Conservation (phyloP, 2,329 filamentous ascomycete genomes). For the Xylariales sp. region DNA sequence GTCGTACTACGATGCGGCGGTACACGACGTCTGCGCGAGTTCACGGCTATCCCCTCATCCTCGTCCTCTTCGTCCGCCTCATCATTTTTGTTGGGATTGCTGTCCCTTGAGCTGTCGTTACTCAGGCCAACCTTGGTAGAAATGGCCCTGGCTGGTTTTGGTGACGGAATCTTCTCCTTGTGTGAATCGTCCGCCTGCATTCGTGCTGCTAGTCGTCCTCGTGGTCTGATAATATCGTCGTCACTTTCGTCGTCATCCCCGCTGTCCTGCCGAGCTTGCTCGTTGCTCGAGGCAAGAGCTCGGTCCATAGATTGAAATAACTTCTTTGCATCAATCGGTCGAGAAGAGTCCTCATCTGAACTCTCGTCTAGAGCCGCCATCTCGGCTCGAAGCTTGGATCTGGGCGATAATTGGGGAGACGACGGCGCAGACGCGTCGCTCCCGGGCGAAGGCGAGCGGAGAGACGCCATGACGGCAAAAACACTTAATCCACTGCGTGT, state of each 20-base stretch:
- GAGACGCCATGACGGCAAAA: conserved; percentile 43
- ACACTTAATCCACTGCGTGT: no score
- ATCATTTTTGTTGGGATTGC: conserved; percentile 13
- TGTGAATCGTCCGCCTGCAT: conserved; percentile 15
- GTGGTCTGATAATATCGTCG: conserved; percentile 35
- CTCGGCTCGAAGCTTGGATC: conserved; percentile 51
- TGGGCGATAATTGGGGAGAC: conserved; percentile 43
- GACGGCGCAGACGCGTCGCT: conserved; percentile 36
- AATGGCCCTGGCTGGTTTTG: not conserved
- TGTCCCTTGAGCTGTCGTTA: conserved; percentile 8
- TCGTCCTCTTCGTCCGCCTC: conserved; percentile 22
- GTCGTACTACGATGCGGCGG: conserved; percentile 16
- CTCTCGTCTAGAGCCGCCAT: conserved; percentile 44
- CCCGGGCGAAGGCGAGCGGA: conserved; percentile 39
- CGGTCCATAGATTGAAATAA: conserved; percentile 19
- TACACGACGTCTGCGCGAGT: conserved; percentile 18
- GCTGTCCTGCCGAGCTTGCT: conserved; percentile 16
- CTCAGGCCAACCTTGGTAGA: conserved; percentile 3
- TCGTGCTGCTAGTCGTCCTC: conserved; percentile 28
- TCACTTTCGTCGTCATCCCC: conserved; percentile 37
- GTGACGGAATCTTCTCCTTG: not conserved
- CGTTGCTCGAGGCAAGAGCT: conserved; percentile 9
- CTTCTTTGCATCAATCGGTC: conserved; percentile 17
- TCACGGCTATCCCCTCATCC: conserved; percentile 17
- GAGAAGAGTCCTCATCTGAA: conserved; percentile 37